Evolutionary conservation across 139 green algal species (phyloP), one percentile per base, ranked within the genome.

Genomic region (Picochlorum sp.): DNA sequence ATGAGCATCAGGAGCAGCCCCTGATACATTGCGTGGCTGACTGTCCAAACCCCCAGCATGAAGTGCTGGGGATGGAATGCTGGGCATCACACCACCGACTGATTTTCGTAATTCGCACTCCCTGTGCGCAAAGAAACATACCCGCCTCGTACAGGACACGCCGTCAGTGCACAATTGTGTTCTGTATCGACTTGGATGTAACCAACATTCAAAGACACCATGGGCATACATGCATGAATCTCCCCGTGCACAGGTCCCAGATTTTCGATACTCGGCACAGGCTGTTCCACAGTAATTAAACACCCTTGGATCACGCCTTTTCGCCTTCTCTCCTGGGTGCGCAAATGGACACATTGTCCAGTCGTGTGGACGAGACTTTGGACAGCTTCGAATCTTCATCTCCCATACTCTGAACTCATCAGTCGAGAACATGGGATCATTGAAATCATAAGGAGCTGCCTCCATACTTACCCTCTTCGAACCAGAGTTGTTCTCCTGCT

Each of bases 61-160:
- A 24, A 18, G 18, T 37, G 49, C 11, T 30, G 18, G 18, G 1
- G n/a, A 9, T 54, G 16, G 47, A 13, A 21, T 21, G n/a, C 18
- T 54, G 15, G 47, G 47, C 47, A 54, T 59, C 83, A 79, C 56
- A 86, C 84, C 6, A 34, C 26, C 20, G 11, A 21, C 18, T 47
- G 73, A 71, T 50, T 81, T 79, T 6, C 90, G 72, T 21, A 97
- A 74, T 82, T 98, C 87, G 7, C 52, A 50, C 60, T 90, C 77
- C 2, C 70, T 72, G 75, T 98, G 92, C 1, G 92, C 92, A 72
- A 98, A 98, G 79, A 98, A 98, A 82, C 92, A 98, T 20, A 98
- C 90, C 6, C 84, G 82, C 3, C 92, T 82, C 60, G 80, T 85
- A 81, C 92, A 98, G 24, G 28, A 61, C 2, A 68, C 56, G 1